These are phyloP conservation scores for Pholiota conissans DNA, from an alignment of 768 basidiomycete genomes.

Conservation along the genomic window DNA sequence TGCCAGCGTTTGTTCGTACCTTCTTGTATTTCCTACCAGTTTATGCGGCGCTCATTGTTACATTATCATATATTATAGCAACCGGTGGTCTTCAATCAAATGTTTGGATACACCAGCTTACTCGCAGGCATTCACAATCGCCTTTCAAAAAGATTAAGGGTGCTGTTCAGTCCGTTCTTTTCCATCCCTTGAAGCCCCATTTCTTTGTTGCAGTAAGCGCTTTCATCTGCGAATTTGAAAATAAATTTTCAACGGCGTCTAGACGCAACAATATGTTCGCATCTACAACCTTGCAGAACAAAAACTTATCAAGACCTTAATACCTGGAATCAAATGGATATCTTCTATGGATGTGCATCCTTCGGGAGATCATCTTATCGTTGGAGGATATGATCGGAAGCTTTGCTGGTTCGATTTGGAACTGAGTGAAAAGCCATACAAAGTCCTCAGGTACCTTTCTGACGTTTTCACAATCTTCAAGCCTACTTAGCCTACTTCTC, in stretches of 20 bases:
- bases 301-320: constrained; percentile 89
- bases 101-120: constrained; percentile 95
- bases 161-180: constrained; percentile 83
- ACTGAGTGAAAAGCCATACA: constrained; percentile 95
- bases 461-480: constrained; percentile 2
- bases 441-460: constrained; percentile 76
- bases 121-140: constrained; percentile 92
- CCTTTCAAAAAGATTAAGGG: constrained; percentile 98
- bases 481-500: constrained; percentile 6
- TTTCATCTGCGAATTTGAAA: background rate
- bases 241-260: constrained; percentile 10
- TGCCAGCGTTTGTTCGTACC: constrained; percentile 87
- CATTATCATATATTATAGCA: constrained; percentile 42
- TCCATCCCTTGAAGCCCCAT: constrained; percentile 93
- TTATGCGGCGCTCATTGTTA: background rate
- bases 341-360: constrained; percentile 97
- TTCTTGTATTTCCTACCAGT: background rate
- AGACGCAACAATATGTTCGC: constrained; percentile 97
- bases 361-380: constrained; percentile 92
- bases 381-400: constrained; percentile 97
- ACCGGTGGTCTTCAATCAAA: constrained; percentile 71
- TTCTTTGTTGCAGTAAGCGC: constrained; percentile 92
- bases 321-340: constrained; percentile 96
- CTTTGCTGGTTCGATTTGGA: constrained; percentile 99
- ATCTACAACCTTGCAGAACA: constrained; percentile 95